Evolutionary conservation across 2,329 filamentous ascomycete species (phyloP).

Genomic region (Escovopsis sp.): DNA sequence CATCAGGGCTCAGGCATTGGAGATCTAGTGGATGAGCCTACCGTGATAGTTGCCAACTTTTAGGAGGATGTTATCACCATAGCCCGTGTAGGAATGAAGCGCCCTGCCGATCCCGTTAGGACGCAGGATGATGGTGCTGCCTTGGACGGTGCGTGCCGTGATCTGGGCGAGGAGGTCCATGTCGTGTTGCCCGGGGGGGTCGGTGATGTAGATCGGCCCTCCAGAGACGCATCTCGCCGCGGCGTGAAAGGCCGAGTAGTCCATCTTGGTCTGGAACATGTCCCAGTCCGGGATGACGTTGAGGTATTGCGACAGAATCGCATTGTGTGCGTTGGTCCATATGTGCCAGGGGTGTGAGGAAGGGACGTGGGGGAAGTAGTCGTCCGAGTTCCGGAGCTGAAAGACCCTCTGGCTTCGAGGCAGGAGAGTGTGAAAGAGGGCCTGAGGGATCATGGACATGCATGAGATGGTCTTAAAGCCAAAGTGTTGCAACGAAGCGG

Average conservation of each 20-base stretch:
- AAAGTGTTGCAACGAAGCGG: conserved; percentile 65
- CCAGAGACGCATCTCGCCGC: conserved; percentile 81
- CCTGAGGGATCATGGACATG: conserved; percentile 83
- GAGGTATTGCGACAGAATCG: conserved; percentile 65
- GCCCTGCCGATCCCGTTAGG: conserved; percentile 61
- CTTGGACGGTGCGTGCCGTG: conserved; percentile 56
- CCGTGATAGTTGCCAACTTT: conserved; percentile 71
- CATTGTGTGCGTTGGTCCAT: conserved; percentile 85
- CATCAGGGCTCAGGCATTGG: too few relatives aligned
- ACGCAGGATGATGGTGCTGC: conserved; percentile 65
- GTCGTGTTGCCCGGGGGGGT: conserved; percentile 71
- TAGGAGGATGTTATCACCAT: conserved; percentile 56
- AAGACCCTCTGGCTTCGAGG: conserved; percentile 60
- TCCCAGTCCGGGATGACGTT: conserved; percentile 77
- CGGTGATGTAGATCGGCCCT: conserved; percentile 88
- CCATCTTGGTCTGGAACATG: conserved; percentile 50
- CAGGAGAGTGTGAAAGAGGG: conserved; percentile 72
- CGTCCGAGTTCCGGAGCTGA: conserved; percentile 70
- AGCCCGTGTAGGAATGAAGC: conserved; percentile 58
- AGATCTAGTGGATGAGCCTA: conserved; percentile 11
- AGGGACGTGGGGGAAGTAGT: conserved; percentile 77
- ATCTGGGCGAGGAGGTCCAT: conserved; percentile 63
- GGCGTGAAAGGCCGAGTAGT: conserved; percentile 71
- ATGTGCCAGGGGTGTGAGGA: conserved; percentile 87
- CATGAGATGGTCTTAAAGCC: conserved; percentile 68